These are phyloP conservation scores for Acrodontium crateriforme DNA, from an alignment of 2,329 filamentous ascomycete genomes.

Conservation along the genomic window DNA sequence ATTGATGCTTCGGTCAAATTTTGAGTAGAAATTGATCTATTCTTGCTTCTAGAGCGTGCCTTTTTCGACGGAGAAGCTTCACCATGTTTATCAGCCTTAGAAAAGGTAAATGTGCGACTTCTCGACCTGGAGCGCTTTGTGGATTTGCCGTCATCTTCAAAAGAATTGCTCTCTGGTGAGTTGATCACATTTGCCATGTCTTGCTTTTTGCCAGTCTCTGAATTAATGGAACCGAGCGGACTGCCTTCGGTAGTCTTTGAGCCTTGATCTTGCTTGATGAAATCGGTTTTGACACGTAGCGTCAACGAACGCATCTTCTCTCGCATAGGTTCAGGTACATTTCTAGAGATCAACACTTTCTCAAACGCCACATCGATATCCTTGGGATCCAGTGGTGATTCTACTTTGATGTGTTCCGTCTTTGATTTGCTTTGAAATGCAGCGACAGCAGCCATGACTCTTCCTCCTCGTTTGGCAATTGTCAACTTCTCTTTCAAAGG, in stretches of 20 bases:
- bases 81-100: slow-evolving; percentile 42
- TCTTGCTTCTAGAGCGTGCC: slow-evolving; percentile 47
- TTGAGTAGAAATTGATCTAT: slow-evolving; percentile 44
- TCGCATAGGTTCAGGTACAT: slow-evolving; percentile 85
- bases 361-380: slow-evolving; percentile 51
- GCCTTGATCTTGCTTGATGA: slow-evolving; percentile 71
- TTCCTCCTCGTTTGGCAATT: slow-evolving; percentile 34
- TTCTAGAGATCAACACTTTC: slow-evolving; percentile 59
- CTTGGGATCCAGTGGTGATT: slow-evolving; percentile 36
- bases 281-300: slow-evolving; percentile 84
- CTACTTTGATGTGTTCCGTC: slow-evolving; percentile 25
- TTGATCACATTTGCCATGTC: slow-evolving; percentile 5
- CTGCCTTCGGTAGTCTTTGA: slow-evolving; percentile 40
- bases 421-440: slow-evolving; percentile 43
- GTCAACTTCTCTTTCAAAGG: slow-evolving; percentile 17
- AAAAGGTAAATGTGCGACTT: slow-evolving; percentile 68
- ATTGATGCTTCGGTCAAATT: slow-evolving; percentile 30
- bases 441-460: slow-evolving; percentile 52
- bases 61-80: slow-evolving; percentile 56
- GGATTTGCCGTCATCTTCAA: slow-evolving; percentile 16
- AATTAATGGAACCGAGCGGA: background rate
- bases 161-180: slow-evolving; percentile 1
- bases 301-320: slow-evolving; percentile 89
- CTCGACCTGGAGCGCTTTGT: slow-evolving; percentile 40
- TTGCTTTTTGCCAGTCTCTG: slow-evolving; percentile 7